Base-by-base conservation (phyloP, 345 rosid genomes). In the Brassica cretica region DNA sequence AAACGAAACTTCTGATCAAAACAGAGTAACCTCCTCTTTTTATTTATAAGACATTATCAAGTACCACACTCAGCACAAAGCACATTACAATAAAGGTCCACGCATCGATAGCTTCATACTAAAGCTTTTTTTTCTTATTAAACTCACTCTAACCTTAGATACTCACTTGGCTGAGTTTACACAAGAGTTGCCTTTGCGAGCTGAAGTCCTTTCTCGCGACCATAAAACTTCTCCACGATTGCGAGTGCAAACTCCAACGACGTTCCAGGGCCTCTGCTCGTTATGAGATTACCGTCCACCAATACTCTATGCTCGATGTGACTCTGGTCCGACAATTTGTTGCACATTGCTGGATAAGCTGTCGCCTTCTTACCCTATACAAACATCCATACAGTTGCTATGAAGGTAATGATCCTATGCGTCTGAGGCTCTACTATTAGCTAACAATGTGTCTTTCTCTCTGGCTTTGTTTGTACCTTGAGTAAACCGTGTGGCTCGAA, bases 261-360 rank as follows among this genome's bases (percentile, higher is more conserved):
- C 5, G 98, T 89, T 78, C 98, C 98, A 1, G 98, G 98, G 0
- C 95, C 96, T 75, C 90, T 85, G 85, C 98, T 94, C 35, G 94
- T 92, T 39, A 94, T 82, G 72, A 92, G 98, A 86, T 91, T 94
- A 64, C 98, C 98, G 77, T 92, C 98, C 15, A 94, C 89, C 74
- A 94, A 86, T 55, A 94, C 93, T 74, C 96, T 83, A 82, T 92
- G 89, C 16, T 89, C 91, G 1, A 79, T 84, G 83, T 88, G 91
- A 71, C 93, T 90, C 84, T 80, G 79, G 81, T 89, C 98, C 0
- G 91, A 88, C 71, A 94, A 77, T 85, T 91, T 92, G 81, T 78
- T 73, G 77, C 98, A 91, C 90, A 94, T 44, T 62, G 94, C 89
- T 8, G 98, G 98, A 82, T 82, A 90, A 4, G 93, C 93, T 8